Evolutionary conservation across 2,329 filamentous ascomycete genomes (phyloP), one percentile per base, ranked within the genome.

Genomic region (Dactylellina haptotyla): DNA sequence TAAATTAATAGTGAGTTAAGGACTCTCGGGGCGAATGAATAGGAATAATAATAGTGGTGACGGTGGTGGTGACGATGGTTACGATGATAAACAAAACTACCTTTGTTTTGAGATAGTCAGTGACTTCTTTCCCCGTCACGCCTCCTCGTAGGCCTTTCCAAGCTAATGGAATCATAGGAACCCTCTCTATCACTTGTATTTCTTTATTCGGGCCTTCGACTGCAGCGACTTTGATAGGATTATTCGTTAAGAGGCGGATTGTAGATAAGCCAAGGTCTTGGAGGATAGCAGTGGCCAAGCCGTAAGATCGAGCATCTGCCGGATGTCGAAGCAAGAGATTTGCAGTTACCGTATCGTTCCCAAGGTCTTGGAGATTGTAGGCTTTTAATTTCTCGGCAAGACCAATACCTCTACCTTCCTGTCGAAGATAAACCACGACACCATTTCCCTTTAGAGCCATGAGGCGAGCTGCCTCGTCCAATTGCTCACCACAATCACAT

Each of bases 341-440:
- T 1, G 95, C 95, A 82, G 99, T 93, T 34, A 98, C 96, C 0
- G 95, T 99, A 81, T 99, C 95, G n/a, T 91, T 93, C 0, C 95
- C 95, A 25, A 99, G 84, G 82, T 99, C 95, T 80, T 99, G 95
- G 45, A 99, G 84, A 79, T 99, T 99, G 82, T 99, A 99, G 3
- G 95, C 95, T 82, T 99, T 98, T 39, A 99, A 85, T 82, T 99
- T 99, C 83, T 97, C 93, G 1, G 92, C 90, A 0, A 99, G 85
- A 0, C 95, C 95, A 76, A 99, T 99, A 1, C 95, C 95, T 23
- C 95, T 90, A 0, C 95, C 95, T 82, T 99, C 95, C 81, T 99
- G 95, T 20, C 95, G 89, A 20, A 99, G 85, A 79, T 99, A 99
- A 77, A 99, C 89, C 76, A 99, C 97, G 61, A 97, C 93, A 32